Conservation (phyloP, 129 eudicot species). For the Saposhnikovia divaricata region DNA sequence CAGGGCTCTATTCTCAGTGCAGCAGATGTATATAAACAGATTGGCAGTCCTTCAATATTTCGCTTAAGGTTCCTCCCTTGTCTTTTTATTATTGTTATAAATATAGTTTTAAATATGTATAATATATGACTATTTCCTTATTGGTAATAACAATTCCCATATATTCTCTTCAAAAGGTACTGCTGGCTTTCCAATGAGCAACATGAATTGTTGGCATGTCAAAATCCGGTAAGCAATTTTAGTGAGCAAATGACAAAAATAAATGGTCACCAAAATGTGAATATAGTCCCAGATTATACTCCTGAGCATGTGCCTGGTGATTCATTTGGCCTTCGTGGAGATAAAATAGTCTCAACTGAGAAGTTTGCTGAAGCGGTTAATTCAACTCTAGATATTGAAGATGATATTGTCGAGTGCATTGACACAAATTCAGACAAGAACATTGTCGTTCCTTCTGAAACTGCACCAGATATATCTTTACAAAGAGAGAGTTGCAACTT, state of each 20-base stretch:
- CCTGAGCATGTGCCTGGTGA: slow-evolving; percentile 14
- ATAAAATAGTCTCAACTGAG: slow-evolving; percentile 15
- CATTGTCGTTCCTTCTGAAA: slow-evolving; percentile 9
- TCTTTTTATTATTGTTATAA: neutral
- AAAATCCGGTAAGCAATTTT: slow-evolving; percentile 20
- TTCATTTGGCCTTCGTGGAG: slow-evolving; percentile 8
- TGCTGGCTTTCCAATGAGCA: slow-evolving; percentile 54
- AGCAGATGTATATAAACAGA: slow-evolving; percentile 60
- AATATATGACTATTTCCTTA: neutral
- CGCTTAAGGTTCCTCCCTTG: slow-evolving; percentile 59
- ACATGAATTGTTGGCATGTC: slow-evolving; percentile 24
- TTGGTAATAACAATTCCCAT: neutral
- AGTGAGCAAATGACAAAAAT: slow-evolving; percentile 16
- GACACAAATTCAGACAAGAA: slow-evolving; percentile 8
- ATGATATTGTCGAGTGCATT: slow-evolving; percentile 7
- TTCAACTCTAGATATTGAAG: slow-evolving; percentile 9
- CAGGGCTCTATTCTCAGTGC: slow-evolving; percentile 63
- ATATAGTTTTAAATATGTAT: neutral
- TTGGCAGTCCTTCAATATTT: slow-evolving; percentile 73
- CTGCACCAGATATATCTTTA: slow-evolving; percentile 7
- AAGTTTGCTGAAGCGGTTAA: slow-evolving; percentile 4
- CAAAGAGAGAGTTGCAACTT: slow-evolving; percentile 2
- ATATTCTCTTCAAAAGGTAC: slow-evolving; percentile 33
- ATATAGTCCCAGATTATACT: slow-evolving; percentile 4
- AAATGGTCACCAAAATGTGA: slow-evolving; percentile 14